Evolutionary conservation across 352 stramenopile genomes (phyloP), one percentile per base, ranked within the genome.

Genomic region (Globisporangium orthogonon): DNA sequence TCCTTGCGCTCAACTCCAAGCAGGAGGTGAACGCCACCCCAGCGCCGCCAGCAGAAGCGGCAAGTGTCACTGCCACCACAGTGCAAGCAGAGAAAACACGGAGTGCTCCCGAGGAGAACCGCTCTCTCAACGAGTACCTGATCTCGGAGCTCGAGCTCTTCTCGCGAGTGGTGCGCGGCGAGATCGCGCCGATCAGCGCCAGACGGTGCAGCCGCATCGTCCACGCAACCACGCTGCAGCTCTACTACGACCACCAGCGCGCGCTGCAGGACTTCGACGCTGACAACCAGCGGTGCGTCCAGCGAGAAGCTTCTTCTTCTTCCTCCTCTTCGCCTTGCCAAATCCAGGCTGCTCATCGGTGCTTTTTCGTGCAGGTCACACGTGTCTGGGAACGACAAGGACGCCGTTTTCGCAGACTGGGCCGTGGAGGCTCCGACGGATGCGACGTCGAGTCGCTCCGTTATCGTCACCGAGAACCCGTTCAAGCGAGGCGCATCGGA

Each of bases 261-360:
- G 63, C 69, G 44, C 62, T 86, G 17, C 70, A 68, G 53, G 73
- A 86, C 50, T 86, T 83, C 41, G 73, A 83, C 52, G 70, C 78
- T 7, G 73, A 83, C 31, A 78, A 64, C 58, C 73, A 67, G 63
- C 65, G 75, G 75, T 86, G 33, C 39, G 63, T 56, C 11, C 23
- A 54, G 39, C 52, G 56, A 31, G 33, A 23, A 37, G 33, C 33
- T 37, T 37, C 33, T 37, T 7, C 11, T 13, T 17, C 37, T 43
- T 17, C 3, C 11, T 13, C 2, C 10, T 10, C 43, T 29, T 30
- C 40, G 10, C 14, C n/a, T 48, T 4, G 30, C 23, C 23, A 23
- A 23, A 7, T 11, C 35, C 7, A 40, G 7, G 35, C 7, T 40
- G 13, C 35, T 40, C 4, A 40, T 10, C 35, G 35, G 35, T 2